These are phyloP conservation scores for Trypanosoma boissoni DNA, from an alignment of 208 protist genomes.

Conservation along the genomic window DNA sequence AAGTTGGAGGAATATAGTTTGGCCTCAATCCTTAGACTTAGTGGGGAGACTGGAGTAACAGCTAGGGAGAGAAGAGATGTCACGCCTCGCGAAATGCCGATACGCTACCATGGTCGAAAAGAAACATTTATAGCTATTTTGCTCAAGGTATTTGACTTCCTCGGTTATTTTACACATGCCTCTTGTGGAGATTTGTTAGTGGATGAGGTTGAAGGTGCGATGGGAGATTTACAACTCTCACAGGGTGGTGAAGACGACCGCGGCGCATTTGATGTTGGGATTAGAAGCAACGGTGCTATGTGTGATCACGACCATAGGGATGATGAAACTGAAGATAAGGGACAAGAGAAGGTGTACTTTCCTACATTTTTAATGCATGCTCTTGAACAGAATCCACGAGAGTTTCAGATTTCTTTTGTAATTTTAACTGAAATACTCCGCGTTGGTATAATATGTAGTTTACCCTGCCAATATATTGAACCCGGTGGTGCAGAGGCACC, in stretches of 20 bases:
- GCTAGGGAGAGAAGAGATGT: conserved; percentile 4
- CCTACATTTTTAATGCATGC: conserved; percentile 30
- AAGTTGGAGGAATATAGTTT: conserved; percentile 55
- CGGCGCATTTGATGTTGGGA: neutral
- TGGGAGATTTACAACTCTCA: too few relatives aligned
- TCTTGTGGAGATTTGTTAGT: conserved; percentile 17
- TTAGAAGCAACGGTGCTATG: neutral
- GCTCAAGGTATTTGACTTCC: conserved; percentile 86
- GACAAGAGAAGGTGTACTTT: conserved; percentile 44
- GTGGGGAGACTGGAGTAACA: conserved; percentile 20
- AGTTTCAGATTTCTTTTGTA: conserved; percentile 70
- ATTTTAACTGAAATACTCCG: conserved; percentile 73
- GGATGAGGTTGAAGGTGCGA: conserved; percentile 11
- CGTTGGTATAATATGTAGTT: conserved; percentile 49
- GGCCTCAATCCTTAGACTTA: conserved; percentile 45
- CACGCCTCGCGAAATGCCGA: conserved; percentile 11
- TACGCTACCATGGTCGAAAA: conserved; percentile 53
- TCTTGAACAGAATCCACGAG: conserved; percentile 40
- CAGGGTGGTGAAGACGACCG: neutral
- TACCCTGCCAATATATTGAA: conserved; percentile 45
- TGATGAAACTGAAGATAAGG: neutral
- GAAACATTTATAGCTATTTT: conserved; percentile 81
- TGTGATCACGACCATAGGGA: neutral
- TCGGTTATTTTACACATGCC: conserved; percentile 87
- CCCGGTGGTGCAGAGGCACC: conserved; percentile 11